Percentiles rank a stretch among this genome's conserved stretches.
phyloP scores from a whole-genome alignment of 257 asterid genomes.

The Solanum chmielewskii region DNA sequence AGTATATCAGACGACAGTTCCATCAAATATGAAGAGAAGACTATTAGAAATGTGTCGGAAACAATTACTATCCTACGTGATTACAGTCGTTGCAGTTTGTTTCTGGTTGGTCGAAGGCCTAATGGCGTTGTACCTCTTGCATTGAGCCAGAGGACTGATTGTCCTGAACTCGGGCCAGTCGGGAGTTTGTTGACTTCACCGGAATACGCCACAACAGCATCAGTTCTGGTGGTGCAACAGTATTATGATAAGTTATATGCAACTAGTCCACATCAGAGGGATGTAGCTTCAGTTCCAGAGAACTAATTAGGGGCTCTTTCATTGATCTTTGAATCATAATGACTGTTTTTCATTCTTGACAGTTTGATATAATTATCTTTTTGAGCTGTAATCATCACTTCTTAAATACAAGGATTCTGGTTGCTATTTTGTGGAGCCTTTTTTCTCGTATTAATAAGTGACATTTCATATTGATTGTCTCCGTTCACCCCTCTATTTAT shows the following conservation, averaged over 20 bases:
- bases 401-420: not conserved
- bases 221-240: conserved; percentile 42
- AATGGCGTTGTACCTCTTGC: conserved; percentile 18
- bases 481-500: not conserved
- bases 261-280: not conserved
- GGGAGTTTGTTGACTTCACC: conserved; percentile 25
- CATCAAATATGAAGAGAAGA: conserved; percentile 9
- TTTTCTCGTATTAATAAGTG: not conserved
- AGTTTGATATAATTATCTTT: not conserved
- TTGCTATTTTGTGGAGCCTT: not conserved
- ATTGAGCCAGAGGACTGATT: conserved; percentile 9
- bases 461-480: not conserved
- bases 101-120: conserved; percentile 35
- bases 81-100: conserved; percentile 22
- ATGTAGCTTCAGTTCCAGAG: not conserved
- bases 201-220: conserved; percentile 22
- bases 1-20: not conserved
- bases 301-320: not conserved
- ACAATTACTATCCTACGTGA: conserved; percentile 4
- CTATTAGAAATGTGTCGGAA: conserved; percentile 5
- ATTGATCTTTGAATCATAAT: not conserved
- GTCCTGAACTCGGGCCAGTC: conserved; percentile 35
- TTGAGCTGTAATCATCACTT: not conserved
- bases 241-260: not conserved
- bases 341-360: not conserved